Percentiles rank a stretch among this genome's conserved stretches.
Evolutionary conservation across 108 stramenopile species (phyloP).

Genomic region (Nitzschia palea): DNA sequence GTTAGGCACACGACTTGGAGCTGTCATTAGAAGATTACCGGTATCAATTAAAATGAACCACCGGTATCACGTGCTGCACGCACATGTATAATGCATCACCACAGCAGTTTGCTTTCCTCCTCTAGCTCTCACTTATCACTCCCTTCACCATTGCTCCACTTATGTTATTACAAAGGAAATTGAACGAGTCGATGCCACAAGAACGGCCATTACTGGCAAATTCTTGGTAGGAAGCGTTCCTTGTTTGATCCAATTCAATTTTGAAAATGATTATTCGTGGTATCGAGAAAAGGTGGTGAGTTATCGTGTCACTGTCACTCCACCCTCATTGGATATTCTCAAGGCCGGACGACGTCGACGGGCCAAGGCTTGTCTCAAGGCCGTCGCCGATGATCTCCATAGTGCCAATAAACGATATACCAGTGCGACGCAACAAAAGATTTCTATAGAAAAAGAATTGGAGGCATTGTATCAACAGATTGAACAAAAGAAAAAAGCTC

Average conservation of each 20-base stretch:
- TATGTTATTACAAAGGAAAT: too few species aligned
- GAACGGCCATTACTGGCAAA: constrained; percentile 75
- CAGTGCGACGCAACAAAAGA: constrained; percentile 34
- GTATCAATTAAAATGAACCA: too few species aligned
- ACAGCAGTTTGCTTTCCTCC: neutral
- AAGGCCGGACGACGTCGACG: constrained; percentile 68
- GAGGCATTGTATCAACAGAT: constrained; percentile 51
- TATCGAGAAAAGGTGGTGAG: constrained; percentile 79
- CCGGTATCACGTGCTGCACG: too few species aligned
- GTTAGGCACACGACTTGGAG: too few species aligned
- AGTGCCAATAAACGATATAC: constrained; percentile 44
- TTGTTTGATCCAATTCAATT: constrained; percentile 72
- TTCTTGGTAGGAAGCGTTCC: constrained; percentile 87
- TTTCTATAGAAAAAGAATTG: constrained; percentile 46
- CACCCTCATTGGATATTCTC: constrained; percentile 61
- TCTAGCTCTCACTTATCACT: too few species aligned
- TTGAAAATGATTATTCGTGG: constrained; percentile 90
- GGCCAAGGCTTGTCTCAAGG: constrained; percentile 71
- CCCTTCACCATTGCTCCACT: too few species aligned
- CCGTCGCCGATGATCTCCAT: constrained; percentile 52
- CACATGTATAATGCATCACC: neutral
- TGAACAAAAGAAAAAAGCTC: constrained; percentile 56
- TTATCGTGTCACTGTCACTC: constrained; percentile 76
- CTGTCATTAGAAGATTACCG: too few species aligned
- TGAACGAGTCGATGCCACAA: constrained; percentile 61